A percentile compares a stretch with the other conserved stretches of the same genome.
Evolutionary conservation across 2,329 filamentous ascomycete genomes (phyloP).

Genomic region (Penicillium sp.): DNA sequence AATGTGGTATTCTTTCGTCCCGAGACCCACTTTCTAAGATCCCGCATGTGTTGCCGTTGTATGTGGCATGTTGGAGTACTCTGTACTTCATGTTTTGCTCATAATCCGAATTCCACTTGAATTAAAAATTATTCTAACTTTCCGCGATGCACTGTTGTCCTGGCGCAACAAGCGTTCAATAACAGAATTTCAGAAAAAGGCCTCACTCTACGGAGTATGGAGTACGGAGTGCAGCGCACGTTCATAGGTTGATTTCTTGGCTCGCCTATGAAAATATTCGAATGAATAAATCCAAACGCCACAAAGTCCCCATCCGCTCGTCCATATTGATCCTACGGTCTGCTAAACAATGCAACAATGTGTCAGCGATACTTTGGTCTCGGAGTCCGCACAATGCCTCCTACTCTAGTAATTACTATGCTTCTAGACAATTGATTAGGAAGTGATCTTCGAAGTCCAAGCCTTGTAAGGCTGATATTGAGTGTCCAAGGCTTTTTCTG

Average conservation of each 20-base stretch:
- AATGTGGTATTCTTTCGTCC: neutral
- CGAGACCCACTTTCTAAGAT: conserved; percentile 1
- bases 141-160: neutral
- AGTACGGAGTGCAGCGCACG: neutral
- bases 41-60: neutral
- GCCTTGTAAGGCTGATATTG: neutral
- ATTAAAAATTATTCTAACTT: neutral
- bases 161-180: neutral
- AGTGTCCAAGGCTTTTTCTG: neutral
- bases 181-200: neutral
- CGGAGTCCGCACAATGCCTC: neutral
- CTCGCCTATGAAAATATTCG: neutral
- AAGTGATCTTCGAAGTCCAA: neutral
- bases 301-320: neutral
- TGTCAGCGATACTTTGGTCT: neutral
- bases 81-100: too few relatives aligned
- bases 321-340: neutral
- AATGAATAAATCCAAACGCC: neutral
- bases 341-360: neutral
- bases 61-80: too few relatives aligned
- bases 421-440: neutral
- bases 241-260: conserved; percentile 3
- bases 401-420: neutral
- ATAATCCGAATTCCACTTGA: neutral
- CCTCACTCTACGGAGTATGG: neutral